A percentile compares a stretch with the other conserved stretches of the same genome.
phyloP scores from a whole-genome alignment of 1,139 yeast species.

The Candida sanyaensis region DNA sequence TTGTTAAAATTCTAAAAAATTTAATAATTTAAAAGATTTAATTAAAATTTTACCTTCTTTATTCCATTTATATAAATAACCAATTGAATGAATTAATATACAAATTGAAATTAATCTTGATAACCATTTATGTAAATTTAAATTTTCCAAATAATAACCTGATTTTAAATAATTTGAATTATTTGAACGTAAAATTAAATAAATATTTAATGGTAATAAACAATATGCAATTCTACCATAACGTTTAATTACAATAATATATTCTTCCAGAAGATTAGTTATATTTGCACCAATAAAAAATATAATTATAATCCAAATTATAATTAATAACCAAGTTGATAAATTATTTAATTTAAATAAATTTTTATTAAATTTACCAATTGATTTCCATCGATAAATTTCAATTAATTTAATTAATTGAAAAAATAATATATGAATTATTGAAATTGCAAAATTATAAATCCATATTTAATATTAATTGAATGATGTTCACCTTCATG shows the following conservation, averaged over 20 bases:
- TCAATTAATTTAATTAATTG: conserved; percentile 10
- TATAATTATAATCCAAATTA: conserved; percentile 33
- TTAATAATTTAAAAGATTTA: conserved; percentile 47
- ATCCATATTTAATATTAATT: conserved; percentile 52
- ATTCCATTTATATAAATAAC: conserved; percentile 53
- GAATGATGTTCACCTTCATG: conserved; percentile 31
- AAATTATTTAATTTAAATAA: conserved; percentile 19
- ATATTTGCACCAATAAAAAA: conserved; percentile 23
- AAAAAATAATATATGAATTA: conserved; percentile 21
- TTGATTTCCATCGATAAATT: conserved; percentile 22
- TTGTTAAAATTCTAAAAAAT: conserved; percentile 59
- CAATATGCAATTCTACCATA: conserved; percentile 65
- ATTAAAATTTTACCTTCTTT: conserved; percentile 26
- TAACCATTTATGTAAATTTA: conserved; percentile 78
- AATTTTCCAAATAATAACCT: conserved; percentile 54
- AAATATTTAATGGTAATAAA: conserved; percentile 63
- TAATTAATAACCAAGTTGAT: conserved; percentile 29
- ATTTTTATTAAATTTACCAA: conserved; percentile 20
- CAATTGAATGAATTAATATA: conserved; percentile 57
- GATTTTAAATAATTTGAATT: conserved; percentile 45
- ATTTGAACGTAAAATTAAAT: conserved; percentile 59
- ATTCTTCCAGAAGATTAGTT: conserved; percentile 22
- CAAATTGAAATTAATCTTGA: conserved; percentile 62
- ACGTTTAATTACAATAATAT: conserved; percentile 33
- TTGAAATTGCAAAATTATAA: conserved; percentile 38